Base-by-base conservation (phyloP, 1,284 basidiomycete species). In the Austropuccinia psidii region DNA sequence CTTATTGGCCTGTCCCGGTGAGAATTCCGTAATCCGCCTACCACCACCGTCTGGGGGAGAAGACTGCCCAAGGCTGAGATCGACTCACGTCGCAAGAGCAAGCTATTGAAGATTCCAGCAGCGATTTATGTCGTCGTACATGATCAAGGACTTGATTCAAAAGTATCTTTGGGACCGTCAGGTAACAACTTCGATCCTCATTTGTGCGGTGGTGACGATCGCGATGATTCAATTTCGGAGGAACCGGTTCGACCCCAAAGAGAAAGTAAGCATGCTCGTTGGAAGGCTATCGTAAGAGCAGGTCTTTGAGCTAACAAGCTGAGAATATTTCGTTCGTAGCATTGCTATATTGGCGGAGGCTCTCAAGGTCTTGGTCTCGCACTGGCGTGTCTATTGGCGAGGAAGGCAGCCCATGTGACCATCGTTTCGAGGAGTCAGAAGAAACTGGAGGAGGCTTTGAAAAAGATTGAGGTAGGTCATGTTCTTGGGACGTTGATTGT, bases 301-400 rank as follows among this genome's bases (percentile, higher is more conserved):
- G n/a, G n/a, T n/a, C n/a, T n/a, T n/a, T n/a, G n/a, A n/a, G n/a
- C n/a, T n/a, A n/a, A n/a, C n/a, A n/a, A n/a, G n/a, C n/a, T n/a
- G n/a, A n/a, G n/a, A 27, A 29, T 57, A 41, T 49, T 47, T 39
- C 24, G 15, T 55, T 11, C 27, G 37, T 50, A 90, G 88, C 87
- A 87, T 77, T 87, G 86, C 80, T 90, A 89, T 79, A 83, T 93
- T 66, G 90, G 90, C 17, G 92, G 91, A 29, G 91, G 90, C 0
- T 90, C 88, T 9, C 84, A 87, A 27, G 91, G 91, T 0, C 85
- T 92, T 1, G 91, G 92, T 8, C 84, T 90, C 15, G 84, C 87
- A 0, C 82, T 93, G 0, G 89, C 90, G 0, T 83, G 85, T 47
- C 83, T 87, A 47, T 84, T 93, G 13, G 85, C 87, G n/a, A 81